Evolutionary conservation across 805 yeast genomes (phyloP).

Genomic region (Metschnikowia lochheadii): DNA sequence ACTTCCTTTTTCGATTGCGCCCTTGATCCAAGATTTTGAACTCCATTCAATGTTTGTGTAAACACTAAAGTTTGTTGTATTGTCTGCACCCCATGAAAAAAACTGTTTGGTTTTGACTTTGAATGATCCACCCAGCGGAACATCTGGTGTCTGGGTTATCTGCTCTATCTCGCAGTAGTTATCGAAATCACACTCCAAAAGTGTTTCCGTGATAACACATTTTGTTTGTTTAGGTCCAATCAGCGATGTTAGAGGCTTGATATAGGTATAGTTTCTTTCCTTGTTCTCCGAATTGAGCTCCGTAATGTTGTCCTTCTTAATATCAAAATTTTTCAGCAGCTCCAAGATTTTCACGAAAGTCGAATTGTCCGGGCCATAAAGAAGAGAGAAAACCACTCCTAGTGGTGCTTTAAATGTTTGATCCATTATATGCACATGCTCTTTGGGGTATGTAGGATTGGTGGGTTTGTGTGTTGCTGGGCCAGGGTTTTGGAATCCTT

Average conservation of each 20-base stretch:
- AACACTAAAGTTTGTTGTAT: conserved; percentile 54
- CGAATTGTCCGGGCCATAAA: conserved; percentile 60
- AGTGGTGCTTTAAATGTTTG: conserved; percentile 64
- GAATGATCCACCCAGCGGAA: conserved; percentile 89
- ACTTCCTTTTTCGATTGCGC: conserved; percentile 83
- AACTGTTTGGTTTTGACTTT: conserved; percentile 67
- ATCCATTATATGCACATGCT: conserved; percentile 45
- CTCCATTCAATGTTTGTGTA: conserved; percentile 82
- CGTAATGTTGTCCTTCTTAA: conserved; percentile 24
- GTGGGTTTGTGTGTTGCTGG: conserved; percentile 65
- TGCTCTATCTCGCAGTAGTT: conserved; percentile 57
- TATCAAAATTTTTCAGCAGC: conserved; percentile 25
- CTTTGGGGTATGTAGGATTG: conserved; percentile 33
- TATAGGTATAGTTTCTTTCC: conserved; percentile 58
- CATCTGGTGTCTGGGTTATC: conserved; percentile 80
- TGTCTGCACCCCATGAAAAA: conserved; percentile 69
- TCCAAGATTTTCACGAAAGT: conserved; percentile 37
- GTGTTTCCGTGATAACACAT: conserved; percentile 57
- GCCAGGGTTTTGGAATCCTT: conserved; percentile 46
- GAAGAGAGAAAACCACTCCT: conserved; percentile 64
- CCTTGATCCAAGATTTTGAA: conserved; percentile 87
- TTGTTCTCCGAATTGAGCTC: conserved; percentile 36
- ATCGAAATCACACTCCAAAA: conserved; percentile 52
- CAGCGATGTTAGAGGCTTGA: conserved; percentile 70
- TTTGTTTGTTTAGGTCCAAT: conserved; percentile 92